Percentiles rank a stretch among this genome's conserved stretches.
Evolutionary conservation across 352 stramenopile species (phyloP).

Genomic region (Phytophthora hybrid): DNA sequence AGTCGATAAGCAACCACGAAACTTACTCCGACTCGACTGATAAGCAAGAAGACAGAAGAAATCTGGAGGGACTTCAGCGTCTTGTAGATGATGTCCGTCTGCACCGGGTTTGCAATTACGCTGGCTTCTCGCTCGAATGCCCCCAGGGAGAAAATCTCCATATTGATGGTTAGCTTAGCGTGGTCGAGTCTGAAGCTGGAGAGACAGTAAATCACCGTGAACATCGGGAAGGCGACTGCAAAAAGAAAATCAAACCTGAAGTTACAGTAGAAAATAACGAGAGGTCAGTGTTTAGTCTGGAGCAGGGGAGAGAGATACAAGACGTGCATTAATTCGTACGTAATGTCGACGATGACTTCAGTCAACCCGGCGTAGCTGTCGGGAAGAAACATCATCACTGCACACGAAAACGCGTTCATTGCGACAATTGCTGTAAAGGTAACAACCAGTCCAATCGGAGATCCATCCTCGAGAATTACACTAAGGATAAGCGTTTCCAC

Average conservation of each 20-base stretch:
- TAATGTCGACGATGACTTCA: conserved; percentile 20
- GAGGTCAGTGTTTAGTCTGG: not conserved
- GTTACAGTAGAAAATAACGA: not conserved
- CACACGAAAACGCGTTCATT: conserved; percentile 10
- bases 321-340: conserved; percentile 3
- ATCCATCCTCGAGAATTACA: conserved; percentile 16
- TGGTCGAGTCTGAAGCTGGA: conserved; percentile 38
- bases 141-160: conserved; percentile 36
- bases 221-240: conserved; percentile 40
- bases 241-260: conserved; percentile 45
- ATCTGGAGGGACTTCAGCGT: conserved; percentile 47
- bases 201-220: conserved; percentile 38
- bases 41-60: conserved; percentile 10
- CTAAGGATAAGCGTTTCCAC: not conserved
- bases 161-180: conserved; percentile 40
- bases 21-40: not conserved
- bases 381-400: conserved; percentile 9
- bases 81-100: conserved; percentile 35
- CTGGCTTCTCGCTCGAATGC: conserved; percentile 42
- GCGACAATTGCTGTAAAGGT: conserved; percentile 6
- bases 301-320: not conserved
- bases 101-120: conserved; percentile 35
- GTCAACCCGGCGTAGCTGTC: not conserved
- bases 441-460: conserved; percentile 8
- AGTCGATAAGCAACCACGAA: conserved; percentile 12